Evolutionary conservation across 805 yeast genomes (phyloP), one percentile per base, ranked within the genome.

Genomic region (Kodamaea hsintzibuensis): DNA sequence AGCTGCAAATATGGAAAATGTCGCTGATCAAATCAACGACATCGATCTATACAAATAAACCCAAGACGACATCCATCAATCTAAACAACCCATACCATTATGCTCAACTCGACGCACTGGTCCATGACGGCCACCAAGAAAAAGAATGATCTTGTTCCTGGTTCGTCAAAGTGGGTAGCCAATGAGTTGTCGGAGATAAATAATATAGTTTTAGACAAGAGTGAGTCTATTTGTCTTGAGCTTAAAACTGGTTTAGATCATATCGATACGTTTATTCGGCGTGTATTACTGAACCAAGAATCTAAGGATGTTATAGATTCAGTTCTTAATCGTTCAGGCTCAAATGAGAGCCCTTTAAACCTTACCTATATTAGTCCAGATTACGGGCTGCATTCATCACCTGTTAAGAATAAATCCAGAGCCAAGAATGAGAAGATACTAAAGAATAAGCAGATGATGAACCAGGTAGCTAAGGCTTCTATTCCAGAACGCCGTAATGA

Each of bases 111-210:
- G 42, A 50, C 37, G 37, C 50, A 46, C 37, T 51, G 54, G 54
- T 45, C 54, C 13, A 47, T 46, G 46, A 19, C 46, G 30, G 54
- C 54, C 27, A 51, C 54, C 47, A 45, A 45, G 49, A 51, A 45
- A 46, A 51, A 51, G 50, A 55, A 60, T 39, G 67, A 64, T 33
- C 57, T 65, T n/a, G 70, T 78, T 4, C 83, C 83, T 1, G 87
- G 85, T 6, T 68, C 84, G 1, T 77, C 82, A 10, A 77, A 70
- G 56, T 82, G 84, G 83, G 70, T 81, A 47, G 70, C 79, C 35
- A 66, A 66, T 49, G 83, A 81, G 59, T 65, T 79, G 63, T 62
- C 65, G 52, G 67, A 71, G 13, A 70, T 75, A 30, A 71, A 71
- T 56, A 70, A 69, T 43, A 67, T 71, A 51, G 74, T 79, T 57